Conservation (phyloP, 1,284 basidiomycete species). For the Heterobasidion occidentale region DNA sequence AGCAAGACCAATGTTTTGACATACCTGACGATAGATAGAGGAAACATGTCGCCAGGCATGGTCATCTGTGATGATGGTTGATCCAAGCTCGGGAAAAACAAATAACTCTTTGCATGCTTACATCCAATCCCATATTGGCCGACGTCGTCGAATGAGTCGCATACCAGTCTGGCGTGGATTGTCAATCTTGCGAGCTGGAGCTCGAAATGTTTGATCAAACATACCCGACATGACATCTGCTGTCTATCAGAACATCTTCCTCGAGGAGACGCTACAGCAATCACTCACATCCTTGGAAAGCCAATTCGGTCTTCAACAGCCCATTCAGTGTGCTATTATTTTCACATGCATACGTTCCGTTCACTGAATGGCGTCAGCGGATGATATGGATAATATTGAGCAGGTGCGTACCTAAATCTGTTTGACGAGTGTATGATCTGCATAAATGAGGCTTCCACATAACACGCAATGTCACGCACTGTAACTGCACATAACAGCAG, state of each 20-base stretch:
- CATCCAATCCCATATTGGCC: conserved; percentile 59
- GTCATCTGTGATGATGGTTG: conserved; percentile 31
- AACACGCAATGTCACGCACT: conserved; percentile 24
- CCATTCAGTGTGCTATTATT: conserved; percentile 62
- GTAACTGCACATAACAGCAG: conserved; percentile 66
- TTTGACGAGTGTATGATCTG: conserved; percentile 10
- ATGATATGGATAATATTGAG: background rate
- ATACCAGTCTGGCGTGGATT: conserved; percentile 43
- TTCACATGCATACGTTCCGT: conserved; percentile 61
- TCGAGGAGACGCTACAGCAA: background rate
- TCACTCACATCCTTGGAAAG: conserved; percentile 58
- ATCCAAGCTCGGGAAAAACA: background rate
- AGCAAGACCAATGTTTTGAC: background rate
- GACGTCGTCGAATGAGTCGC: conserved; percentile 27
- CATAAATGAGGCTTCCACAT: conserved; percentile 17
- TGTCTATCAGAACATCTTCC: background rate
- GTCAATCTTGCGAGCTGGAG: background rate
- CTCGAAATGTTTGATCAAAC: background rate
- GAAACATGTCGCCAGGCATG: conserved; percentile 47
- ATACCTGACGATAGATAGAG: conserved; percentile 27
- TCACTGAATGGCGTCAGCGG: conserved; percentile 29
- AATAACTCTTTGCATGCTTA: conserved; percentile 17
- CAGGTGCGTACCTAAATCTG: background rate
- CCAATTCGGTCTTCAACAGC: conserved; percentile 65
- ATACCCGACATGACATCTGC: conserved; percentile 19